Conservation (phyloP, 2,329 filamentous ascomycete species). For the Boeremia lycopersici region DNA sequence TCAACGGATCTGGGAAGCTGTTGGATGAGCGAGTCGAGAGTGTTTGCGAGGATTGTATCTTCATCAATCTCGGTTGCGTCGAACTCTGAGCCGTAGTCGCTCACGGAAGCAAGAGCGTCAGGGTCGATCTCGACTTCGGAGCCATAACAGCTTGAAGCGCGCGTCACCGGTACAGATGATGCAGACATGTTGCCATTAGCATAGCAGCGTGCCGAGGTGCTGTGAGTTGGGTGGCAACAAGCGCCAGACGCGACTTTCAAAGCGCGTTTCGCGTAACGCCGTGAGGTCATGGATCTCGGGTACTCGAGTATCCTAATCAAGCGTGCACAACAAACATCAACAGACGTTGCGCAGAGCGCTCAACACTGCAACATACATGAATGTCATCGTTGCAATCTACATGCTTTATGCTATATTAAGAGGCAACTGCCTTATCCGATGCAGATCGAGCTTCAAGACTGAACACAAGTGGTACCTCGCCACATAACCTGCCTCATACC, state of each 20-base stretch:
- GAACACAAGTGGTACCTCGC: too few species aligned
- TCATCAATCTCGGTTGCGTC: constrained; percentile 35
- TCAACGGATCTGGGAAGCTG: neutral
- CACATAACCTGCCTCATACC: too few species aligned
- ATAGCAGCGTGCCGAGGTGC: neutral
- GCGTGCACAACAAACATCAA: neutral
- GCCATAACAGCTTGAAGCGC: constrained; percentile 63
- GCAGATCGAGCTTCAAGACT: too few species aligned
- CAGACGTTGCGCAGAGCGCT: too few species aligned
- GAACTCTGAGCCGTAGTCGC: constrained; percentile 71
- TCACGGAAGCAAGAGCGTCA: constrained; percentile 49
- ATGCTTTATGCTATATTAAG: too few species aligned
- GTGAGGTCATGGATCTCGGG: constrained; percentile 17
- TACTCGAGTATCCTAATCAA: neutral
- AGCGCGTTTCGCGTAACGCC: constrained; percentile 20
- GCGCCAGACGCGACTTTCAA: constrained; percentile 11
- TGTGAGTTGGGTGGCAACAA: constrained; percentile 7
- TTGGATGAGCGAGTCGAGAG: constrained; percentile 17
- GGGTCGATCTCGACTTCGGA: constrained; percentile 61
- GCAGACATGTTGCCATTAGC: constrained; percentile 37
- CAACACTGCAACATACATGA: too few species aligned
- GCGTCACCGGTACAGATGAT: constrained; percentile 16
- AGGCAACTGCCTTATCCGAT: too few species aligned
- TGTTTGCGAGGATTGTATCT: constrained; percentile 18
- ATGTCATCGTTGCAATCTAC: too few species aligned